Percentiles rank a stretch among this genome's conserved stretches.
These are phyloP conservation scores for Hymenoscyphus scutula DNA, from an alignment of 2,329 filamentous ascomycete genomes.

Conservation along the genomic window DNA sequence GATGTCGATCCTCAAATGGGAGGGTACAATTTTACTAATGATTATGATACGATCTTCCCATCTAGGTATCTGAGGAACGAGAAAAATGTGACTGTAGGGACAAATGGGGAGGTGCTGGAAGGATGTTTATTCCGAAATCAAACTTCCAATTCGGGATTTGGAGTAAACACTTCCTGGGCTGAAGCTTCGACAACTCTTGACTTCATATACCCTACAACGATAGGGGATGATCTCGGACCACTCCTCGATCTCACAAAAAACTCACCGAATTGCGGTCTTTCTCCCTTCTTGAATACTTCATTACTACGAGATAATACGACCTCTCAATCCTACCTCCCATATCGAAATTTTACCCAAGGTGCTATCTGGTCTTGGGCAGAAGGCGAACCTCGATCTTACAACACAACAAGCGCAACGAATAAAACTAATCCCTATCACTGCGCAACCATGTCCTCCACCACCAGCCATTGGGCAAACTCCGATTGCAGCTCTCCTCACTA, in stretches of 20 bases:
- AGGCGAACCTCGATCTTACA: conserved; percentile 48
- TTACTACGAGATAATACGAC: conserved; percentile 49
- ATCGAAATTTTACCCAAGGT: conserved; percentile 47
- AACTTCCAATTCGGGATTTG: conserved; percentile 39
- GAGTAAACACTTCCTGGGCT: conserved; percentile 54
- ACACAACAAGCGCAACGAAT: conserved; percentile 38
- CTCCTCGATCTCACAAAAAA: conserved; percentile 39
- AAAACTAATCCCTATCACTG: conserved; percentile 46
- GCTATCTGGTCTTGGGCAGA: conserved; percentile 60
- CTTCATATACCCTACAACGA: conserved; percentile 31
- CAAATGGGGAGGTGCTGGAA: conserved; percentile 42
- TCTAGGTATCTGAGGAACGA: conserved; percentile 42
- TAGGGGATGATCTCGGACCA: conserved; percentile 32
- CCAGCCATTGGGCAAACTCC: conserved; percentile 56
- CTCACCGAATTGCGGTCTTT: conserved; percentile 57
- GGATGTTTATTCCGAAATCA: conserved; percentile 54
- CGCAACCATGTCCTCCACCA: conserved; percentile 47
- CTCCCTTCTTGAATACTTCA: conserved; percentile 56
- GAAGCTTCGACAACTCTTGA: conserved; percentile 34
- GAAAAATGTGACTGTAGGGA: conserved; percentile 36
- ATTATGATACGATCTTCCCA: conserved; percentile 51
- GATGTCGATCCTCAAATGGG: conserved; percentile 55
- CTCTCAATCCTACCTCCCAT: conserved; percentile 44
- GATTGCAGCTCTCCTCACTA: conserved; percentile 52
- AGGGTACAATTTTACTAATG: conserved; percentile 52